These are phyloP conservation scores for Pseudotsuga menziesii DNA, from an alignment of 75 land plant genomes.

Conservation along the genomic window DNA sequence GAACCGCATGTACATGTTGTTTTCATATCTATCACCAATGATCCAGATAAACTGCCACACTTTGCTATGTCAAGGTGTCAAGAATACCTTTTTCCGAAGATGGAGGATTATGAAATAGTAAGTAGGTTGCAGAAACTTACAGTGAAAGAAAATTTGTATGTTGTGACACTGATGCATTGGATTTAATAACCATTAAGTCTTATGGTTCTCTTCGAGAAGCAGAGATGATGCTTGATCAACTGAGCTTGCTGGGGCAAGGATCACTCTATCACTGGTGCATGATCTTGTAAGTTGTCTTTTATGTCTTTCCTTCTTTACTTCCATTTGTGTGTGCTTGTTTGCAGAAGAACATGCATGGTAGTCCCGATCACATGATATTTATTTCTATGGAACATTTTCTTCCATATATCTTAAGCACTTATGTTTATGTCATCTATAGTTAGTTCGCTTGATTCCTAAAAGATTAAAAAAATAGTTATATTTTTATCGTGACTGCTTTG, in stretches of 20 bases:
- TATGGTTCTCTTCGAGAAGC: constrained; percentile 58
- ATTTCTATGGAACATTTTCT: background rate
- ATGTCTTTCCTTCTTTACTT: background rate
- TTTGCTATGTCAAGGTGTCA: constrained; percentile 41
- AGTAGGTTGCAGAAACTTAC: constrained; percentile 26
- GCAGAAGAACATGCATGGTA: background rate
- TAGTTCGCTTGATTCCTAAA: background rate
- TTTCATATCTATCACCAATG: constrained; percentile 42
- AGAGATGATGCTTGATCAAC: constrained; percentile 41
- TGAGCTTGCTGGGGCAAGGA: constrained; percentile 38
- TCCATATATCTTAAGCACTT: background rate
- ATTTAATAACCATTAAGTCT: constrained; percentile 31
- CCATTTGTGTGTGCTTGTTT: background rate
- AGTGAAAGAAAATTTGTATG: constrained; percentile 24
- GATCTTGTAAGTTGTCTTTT: constrained; percentile 41
- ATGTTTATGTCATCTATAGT: background rate
- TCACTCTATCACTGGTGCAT: constrained; percentile 27
- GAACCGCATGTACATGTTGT: constrained; percentile 39
- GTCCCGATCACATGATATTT: background rate
- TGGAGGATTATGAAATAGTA: constrained; percentile 35
- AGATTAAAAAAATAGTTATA: background rate
- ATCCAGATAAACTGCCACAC: constrained; percentile 36
- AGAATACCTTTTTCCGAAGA: constrained; percentile 37
- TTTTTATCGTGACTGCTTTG: background rate
- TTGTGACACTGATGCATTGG: constrained; percentile 36